phyloP scores from a whole-genome alignment of 352 stramenopile genomes.

The Phytopythium cucurbitacearum region DNA sequence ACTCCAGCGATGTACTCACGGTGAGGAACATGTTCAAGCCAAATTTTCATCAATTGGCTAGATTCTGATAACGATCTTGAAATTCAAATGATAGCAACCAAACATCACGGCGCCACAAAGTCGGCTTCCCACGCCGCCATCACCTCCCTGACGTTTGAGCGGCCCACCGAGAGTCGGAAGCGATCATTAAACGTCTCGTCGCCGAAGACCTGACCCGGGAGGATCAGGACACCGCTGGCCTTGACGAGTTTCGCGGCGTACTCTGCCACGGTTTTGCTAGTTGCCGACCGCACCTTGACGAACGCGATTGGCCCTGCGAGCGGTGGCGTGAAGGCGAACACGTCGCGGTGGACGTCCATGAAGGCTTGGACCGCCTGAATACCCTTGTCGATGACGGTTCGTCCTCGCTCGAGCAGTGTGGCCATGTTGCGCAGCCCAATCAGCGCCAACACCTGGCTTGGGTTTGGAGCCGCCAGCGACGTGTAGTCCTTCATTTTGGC shows the following conservation, averaged over 20 bases:
- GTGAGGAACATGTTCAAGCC: too few species aligned
- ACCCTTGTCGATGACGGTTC: constrained; percentile 12
- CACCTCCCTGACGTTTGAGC: constrained; percentile 23
- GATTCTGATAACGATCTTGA: too few species aligned
- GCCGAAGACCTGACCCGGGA: constrained; percentile 29
- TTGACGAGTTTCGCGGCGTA: constrained; percentile 28
- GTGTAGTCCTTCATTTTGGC: constrained; percentile 62
- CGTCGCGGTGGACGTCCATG: constrained; percentile 19
- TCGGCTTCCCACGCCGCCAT: constrained; percentile 15
- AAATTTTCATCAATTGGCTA: too few species aligned
- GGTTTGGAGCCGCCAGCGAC: constrained; percentile 54
- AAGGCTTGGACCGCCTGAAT: constrained; percentile 22
- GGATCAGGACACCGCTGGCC: constrained; percentile 25
- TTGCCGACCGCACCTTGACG: constrained; percentile 16
- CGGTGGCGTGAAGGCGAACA: constrained; percentile 32
- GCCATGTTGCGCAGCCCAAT: constrained; percentile 44
- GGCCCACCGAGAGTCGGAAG: constrained; percentile 30
- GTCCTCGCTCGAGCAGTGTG: constrained; percentile 17
- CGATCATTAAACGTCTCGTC: constrained; percentile 12
- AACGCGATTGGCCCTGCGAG: constrained; percentile 32
- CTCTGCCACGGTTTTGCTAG: constrained; percentile 3
- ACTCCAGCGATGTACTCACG: too few species aligned
- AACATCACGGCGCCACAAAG: constrained; percentile 3
- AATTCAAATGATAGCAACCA: too few species aligned
- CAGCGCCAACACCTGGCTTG: constrained; percentile 47